Evolutionary conservation across 768 basidiomycete genomes (phyloP), one percentile per base, ranked within the genome.

Genomic region (Tricholomella constricta): DNA sequence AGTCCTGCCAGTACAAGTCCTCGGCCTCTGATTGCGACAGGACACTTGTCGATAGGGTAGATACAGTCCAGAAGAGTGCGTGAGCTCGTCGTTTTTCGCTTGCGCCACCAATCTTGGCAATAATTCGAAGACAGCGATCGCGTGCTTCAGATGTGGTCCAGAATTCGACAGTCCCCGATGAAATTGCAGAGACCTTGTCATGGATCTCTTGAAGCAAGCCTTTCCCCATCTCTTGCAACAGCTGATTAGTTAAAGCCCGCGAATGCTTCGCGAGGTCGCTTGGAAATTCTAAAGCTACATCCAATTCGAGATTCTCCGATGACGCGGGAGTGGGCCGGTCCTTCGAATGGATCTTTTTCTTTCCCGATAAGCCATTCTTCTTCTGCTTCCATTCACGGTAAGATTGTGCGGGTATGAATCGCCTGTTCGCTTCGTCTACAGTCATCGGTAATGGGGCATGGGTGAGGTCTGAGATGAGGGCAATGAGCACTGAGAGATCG

Each of bases 101-200:
- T 4, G 75, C 71, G 0, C 91, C 91, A 1, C 90, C 92, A 32
- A 96, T 91, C 64, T 89, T 90, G 31, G 77, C 75, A 4, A 92
- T 84, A 51, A 95, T 94, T n/a, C 82, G 77, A 17, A 86, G 70
- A 60, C 86, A 88, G 4, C 91, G 80, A 44, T 82, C 78, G 37
- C 81, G 80, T 0, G 91, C 91, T 64, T 94, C 92, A 0, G 68
- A 65, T 0, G 91, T 94, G 5, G 89, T 86, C 89, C 90, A 96
- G 55, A 94, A 92, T 41, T 80, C 75, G 2, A 52, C 38, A 3
- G 54, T 23, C 22, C 31, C 42, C 20, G 64, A 20, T 2, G 59
- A 32, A 19, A 67, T 45, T 8, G 58, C 17, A 1, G 62, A 58
- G 9, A 85, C 64, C 31, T 79, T 78, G 22, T 82, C 78, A 42